Evolutionary conservation across 352 stramenopile species (phyloP).

Genomic region (Phytopythium mirpurense): DNA sequence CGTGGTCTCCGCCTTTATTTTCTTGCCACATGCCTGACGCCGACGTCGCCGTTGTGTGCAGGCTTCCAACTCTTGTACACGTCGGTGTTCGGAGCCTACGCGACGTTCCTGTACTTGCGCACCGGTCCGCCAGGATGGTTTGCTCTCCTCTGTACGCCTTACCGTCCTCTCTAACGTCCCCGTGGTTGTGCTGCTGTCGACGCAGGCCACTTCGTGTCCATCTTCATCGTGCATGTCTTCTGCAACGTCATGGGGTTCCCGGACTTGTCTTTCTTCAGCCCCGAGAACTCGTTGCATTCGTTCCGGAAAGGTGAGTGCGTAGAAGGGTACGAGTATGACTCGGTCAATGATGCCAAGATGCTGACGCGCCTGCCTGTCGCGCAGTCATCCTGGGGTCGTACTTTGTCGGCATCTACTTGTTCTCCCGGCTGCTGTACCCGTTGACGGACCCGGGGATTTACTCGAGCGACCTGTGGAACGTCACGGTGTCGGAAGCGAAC

Average conservation of each 20-base stretch:
- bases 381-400: constrained; percentile 75
- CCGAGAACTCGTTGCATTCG: constrained; percentile 63
- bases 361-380: constrained; percentile 5
- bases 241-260: constrained; percentile 96
- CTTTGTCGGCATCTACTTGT: constrained; percentile 80
- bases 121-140: constrained; percentile 43
- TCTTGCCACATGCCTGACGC: too few relatives aligned
- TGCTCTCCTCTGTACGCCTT: background rate
- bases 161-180: background rate
- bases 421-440: constrained; percentile 68
- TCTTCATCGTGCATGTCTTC: constrained; percentile 90
- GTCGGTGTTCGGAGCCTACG: constrained; percentile 94
- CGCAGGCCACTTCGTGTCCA: constrained; percentile 81
- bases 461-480: constrained; percentile 75
- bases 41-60: constrained; percentile 21
- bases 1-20: too few relatives aligned
- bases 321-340: too few relatives aligned
- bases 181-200: background rate
- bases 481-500: constrained; percentile 41
- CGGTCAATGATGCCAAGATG: background rate
- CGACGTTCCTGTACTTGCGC: constrained; percentile 90
- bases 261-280: constrained; percentile 79
- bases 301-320: constrained; percentile 59
- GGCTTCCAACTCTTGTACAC: constrained; percentile 95
- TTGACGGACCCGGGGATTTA: constrained; percentile 79